A percentile compares a stretch with the other conserved stretches of the same genome.
Conservation (phyloP, 2,329 filamentous ascomycete genomes). For the Aspergillus ruber region DNA sequence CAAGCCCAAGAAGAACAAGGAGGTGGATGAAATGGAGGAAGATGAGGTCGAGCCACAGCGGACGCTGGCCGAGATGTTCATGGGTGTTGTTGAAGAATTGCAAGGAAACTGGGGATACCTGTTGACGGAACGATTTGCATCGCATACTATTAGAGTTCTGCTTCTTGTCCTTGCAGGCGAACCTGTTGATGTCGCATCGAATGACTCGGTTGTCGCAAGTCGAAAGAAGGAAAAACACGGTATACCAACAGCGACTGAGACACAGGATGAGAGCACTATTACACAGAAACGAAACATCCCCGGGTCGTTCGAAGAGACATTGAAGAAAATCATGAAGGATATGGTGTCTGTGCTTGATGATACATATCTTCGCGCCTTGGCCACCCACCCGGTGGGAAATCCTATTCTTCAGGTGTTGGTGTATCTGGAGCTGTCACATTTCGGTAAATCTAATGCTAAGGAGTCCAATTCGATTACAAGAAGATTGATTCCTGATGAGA, state of each 20-base stretch:
- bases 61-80: conserved; percentile 78
- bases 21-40: conserved; percentile 42
- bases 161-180: conserved; percentile 79
- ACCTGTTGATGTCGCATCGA: conserved; percentile 63
- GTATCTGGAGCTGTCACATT: conserved; percentile 73
- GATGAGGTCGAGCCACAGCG: conserved; percentile 44
- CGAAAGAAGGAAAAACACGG: conserved; percentile 85
- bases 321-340: conserved; percentile 75
- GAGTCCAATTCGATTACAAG: conserved; percentile 65
- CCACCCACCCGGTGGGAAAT: conserved; percentile 84
- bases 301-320: conserved; percentile 65
- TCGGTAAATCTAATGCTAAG: conserved; percentile 60
- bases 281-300: conserved; percentile 58
- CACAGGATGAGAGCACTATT: conserved; percentile 44
- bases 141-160: conserved; percentile 80
- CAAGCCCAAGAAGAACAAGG: conserved; percentile 35
- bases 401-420: conserved; percentile 87
- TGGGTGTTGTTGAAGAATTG: conserved; percentile 79
- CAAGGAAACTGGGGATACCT: conserved; percentile 76
- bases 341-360: conserved; percentile 69
- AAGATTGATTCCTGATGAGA: conserved; percentile 72
- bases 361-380: conserved; percentile 73
- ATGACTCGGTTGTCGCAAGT: conserved; percentile 74
- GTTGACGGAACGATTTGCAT: conserved; percentile 82
- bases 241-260: conserved; percentile 44